phyloP scores from a whole-genome alignment of 768 basidiomycete species.

The Hysterangium stoloniferum region DNA sequence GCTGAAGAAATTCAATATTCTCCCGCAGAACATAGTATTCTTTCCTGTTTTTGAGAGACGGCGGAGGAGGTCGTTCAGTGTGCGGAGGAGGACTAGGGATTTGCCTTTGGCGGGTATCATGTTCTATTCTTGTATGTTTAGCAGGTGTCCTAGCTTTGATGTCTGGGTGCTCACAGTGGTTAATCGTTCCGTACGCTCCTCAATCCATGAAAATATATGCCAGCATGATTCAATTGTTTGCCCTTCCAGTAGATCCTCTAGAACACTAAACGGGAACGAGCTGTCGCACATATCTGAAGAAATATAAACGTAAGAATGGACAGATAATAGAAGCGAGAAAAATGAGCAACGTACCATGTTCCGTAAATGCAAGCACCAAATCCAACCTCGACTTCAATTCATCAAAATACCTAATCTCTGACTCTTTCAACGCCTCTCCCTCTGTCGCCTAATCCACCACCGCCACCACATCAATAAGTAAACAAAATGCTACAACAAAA shows the following conservation, averaged over 20 bases:
- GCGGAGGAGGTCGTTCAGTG: constrained; percentile 79
- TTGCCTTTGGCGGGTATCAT: constrained; percentile 86
- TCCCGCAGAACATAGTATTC: constrained; percentile 81
- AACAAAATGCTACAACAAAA: neutral
- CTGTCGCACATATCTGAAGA: constrained; percentile 67
- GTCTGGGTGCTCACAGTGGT: constrained; percentile 34
- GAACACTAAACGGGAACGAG: constrained; percentile 60
- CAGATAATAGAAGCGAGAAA: no score
- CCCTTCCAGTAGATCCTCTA: constrained; percentile 78
- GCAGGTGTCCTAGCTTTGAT: no score
- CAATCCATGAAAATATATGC: constrained; percentile 84
- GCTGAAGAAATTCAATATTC: constrained; percentile 81
- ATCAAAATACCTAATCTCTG: constrained; percentile 50
- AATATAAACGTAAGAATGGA: no score
- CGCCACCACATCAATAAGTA: neutral
- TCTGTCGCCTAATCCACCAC: constrained; percentile 70
- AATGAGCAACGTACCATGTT: constrained; percentile 65
- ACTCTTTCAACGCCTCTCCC: constrained; percentile 51
- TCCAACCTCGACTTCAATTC: constrained; percentile 58
- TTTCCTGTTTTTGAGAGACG: constrained; percentile 81
- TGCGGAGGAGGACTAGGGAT: constrained; percentile 75
- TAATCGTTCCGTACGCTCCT: constrained; percentile 57
- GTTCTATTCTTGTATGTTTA: no score
- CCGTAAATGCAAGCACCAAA: constrained; percentile 66
- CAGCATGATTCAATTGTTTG: constrained; percentile 83